Evolutionary conservation across 306 rosid species (phyloP).

Genomic region (Crotalaria pallida): DNA sequence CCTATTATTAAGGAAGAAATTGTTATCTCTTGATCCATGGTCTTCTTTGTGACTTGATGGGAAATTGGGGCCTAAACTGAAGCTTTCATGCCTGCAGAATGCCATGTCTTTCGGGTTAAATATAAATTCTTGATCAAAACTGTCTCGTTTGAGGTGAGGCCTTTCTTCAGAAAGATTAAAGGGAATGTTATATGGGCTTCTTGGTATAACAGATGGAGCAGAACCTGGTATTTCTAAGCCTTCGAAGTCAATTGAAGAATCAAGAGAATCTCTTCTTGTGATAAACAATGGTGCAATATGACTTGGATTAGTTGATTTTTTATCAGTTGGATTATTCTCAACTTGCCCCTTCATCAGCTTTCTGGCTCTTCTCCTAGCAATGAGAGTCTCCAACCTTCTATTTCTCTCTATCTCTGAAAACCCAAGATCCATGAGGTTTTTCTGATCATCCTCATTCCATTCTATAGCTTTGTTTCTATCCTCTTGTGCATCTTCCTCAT

Average conservation of each 20-base stretch:
- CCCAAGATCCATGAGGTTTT: slow-evolving; percentile 70
- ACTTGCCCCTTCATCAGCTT: slow-evolving; percentile 30
- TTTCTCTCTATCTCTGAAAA: slow-evolving; percentile 79
- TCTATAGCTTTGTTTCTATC: slow-evolving; percentile 51
- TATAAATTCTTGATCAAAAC: slow-evolving; percentile 56
- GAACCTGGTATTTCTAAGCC: slow-evolving; percentile 62
- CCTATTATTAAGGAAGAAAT: slow-evolving; percentile 8
- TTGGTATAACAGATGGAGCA: slow-evolving; percentile 62
- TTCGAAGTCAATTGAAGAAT: slow-evolving; percentile 6
- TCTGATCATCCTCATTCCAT: slow-evolving; percentile 87
- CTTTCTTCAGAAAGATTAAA: slow-evolving; percentile 70
- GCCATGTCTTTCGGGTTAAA: slow-evolving; percentile 37
- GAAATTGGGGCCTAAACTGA: slow-evolving; percentile 36
- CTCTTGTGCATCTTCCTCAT: slow-evolving; percentile 33
- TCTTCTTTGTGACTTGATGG: slow-evolving; percentile 27
- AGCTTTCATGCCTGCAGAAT: slow-evolving; percentile 68
- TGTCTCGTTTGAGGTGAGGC: slow-evolving; percentile 49
- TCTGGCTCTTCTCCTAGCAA: slow-evolving; percentile 65
- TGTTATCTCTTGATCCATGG: background rate
- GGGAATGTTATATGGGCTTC: slow-evolving; percentile 72
- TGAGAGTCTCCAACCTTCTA: slow-evolving; percentile 64
- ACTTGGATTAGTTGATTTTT: background rate
- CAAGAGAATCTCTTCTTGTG: slow-evolving; percentile 13
- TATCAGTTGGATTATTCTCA: slow-evolving; percentile 31
- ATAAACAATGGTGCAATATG: slow-evolving; percentile 42